Evolutionary conservation across 2,329 filamentous ascomycete genomes (phyloP).

Genomic region (Colletotrichum echinochloae): DNA sequence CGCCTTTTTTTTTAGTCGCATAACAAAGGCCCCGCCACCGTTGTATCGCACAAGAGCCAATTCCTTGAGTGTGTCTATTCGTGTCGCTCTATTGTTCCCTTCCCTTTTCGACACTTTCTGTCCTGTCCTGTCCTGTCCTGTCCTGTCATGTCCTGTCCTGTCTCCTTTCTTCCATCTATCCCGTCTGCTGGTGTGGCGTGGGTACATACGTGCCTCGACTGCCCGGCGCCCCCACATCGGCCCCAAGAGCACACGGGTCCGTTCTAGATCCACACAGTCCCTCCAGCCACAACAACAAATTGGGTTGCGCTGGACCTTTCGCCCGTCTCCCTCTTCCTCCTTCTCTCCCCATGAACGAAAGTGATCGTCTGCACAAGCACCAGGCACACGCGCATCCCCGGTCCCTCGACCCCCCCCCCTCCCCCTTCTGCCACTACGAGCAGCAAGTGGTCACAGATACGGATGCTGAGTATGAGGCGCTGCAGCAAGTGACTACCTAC

Average conservation of each 20-base stretch:
- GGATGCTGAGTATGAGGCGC: conserved; percentile 24
- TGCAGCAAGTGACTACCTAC: conserved; percentile 10
- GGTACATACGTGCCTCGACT: neutral
- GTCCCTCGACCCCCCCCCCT: neutral
- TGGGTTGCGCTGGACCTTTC: conserved; percentile 10
- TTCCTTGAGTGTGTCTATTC: neutral
- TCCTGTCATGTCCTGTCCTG: neutral
- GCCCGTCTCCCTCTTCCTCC: conserved; percentile 15
- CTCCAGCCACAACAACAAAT: conserved; percentile 20
- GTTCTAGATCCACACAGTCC: conserved; percentile 24
- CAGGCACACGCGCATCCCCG: neutral
- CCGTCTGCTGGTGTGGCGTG: neutral
- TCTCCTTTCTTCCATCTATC: neutral
- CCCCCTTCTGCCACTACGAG: neutral
- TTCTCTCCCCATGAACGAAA: neutral
- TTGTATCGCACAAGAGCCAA: conserved; percentile 1
- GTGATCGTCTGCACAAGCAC: neutral
- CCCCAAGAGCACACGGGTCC: conserved; percentile 9
- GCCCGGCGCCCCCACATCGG: neutral
- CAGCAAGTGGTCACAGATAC: conserved; percentile 1
- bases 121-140: neutral
- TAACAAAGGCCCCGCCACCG: conserved; percentile 20
- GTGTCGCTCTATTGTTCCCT: neutral
- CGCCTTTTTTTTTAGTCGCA: conserved; percentile 27
- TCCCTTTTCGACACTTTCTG: neutral